These are phyloP conservation scores for Talaromyces sp. DNA, from an alignment of 2,329 filamentous ascomycete species.

Conservation along the genomic window DNA sequence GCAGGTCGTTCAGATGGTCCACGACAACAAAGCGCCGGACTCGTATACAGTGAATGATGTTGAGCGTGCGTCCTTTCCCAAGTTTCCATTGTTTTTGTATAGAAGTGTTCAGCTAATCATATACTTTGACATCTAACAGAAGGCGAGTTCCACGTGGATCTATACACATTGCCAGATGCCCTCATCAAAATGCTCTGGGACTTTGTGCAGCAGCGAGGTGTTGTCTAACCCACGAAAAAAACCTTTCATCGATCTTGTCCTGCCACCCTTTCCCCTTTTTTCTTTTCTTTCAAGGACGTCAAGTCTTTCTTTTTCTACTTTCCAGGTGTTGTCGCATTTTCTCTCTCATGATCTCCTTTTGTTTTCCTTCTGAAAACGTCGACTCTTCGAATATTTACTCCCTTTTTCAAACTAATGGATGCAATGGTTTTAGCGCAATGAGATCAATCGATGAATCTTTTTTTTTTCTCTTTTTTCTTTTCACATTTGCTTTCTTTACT, in stretches of 20 bases:
- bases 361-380: background rate
- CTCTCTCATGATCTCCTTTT: background rate
- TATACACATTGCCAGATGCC: constrained; percentile 90
- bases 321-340: background rate
- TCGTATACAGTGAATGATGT: constrained; percentile 97
- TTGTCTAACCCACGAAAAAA: constrained; percentile 23
- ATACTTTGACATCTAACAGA: constrained; percentile 46
- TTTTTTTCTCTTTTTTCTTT: background rate
- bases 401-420: constrained; percentile 1
- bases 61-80: constrained; percentile 63
- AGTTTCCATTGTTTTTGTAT: background rate
- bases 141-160: constrained; percentile 95
- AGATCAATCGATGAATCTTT: background rate
- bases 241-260: background rate
- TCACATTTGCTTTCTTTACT: background rate
- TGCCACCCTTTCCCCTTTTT: no score
- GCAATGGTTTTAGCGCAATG: constrained; percentile 1
- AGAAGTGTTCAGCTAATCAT: background rate
- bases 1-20: constrained; percentile 94
- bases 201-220: constrained; percentile 54
- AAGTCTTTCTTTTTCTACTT: background rate
- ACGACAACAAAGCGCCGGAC: constrained; percentile 90
- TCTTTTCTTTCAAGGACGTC: background rate
- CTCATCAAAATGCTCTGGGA: constrained; percentile 96
- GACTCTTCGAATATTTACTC: background rate